Evolutionary conservation across 2,329 filamentous ascomycete species (phyloP).

Genomic region (Ophiosphaerella herpotricha): DNA sequence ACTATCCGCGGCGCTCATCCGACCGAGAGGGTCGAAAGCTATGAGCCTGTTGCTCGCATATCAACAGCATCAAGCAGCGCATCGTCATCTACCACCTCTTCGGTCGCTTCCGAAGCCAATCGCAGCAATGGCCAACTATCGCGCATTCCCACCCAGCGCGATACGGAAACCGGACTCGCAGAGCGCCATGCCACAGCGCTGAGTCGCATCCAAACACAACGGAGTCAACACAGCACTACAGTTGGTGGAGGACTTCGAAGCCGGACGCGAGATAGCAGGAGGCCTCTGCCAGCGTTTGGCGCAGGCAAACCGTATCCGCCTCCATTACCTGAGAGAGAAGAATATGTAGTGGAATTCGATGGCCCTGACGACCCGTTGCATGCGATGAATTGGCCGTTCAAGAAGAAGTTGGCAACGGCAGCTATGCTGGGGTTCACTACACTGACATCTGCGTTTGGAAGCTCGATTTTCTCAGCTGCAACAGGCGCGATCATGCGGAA

Average conservation of each 20-base stretch:
- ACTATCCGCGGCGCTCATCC: slow-evolving; percentile 52
- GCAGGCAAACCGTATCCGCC: slow-evolving; percentile 77
- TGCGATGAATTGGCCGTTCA: slow-evolving; percentile 82
- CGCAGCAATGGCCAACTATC: slow-evolving; percentile 57
- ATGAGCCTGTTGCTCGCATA: slow-evolving; percentile 61
- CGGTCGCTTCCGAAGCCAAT: slow-evolving; percentile 45
- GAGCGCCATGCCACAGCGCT: slow-evolving; percentile 72
- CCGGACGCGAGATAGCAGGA: slow-evolving; percentile 52
- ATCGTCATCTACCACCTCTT: slow-evolving; percentile 51
- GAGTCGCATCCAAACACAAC: slow-evolving; percentile 71
- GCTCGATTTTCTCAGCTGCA: slow-evolving; percentile 50
- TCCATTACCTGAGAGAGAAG: slow-evolving; percentile 67
- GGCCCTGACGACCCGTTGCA: slow-evolving; percentile 82
- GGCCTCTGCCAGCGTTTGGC: slow-evolving; percentile 70
- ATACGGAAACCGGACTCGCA: slow-evolving; percentile 54
- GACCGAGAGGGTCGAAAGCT: slow-evolving; percentile 47
- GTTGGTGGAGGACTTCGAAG: slow-evolving; percentile 62
- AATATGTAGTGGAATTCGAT: slow-evolving; percentile 79
- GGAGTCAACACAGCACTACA: slow-evolving; percentile 72
- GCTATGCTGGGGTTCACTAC: slow-evolving; percentile 75
- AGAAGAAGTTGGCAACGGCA: slow-evolving; percentile 74
- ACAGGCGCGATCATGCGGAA: slow-evolving; percentile 38
- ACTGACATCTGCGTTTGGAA: slow-evolving; percentile 67
- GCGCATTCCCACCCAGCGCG: slow-evolving; percentile 66
- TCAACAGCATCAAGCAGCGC: slow-evolving; percentile 54